Base-by-base conservation (phyloP, 495 filamentous ascomycete genomes). In the Lasiosphaeria miniovina region DNA sequence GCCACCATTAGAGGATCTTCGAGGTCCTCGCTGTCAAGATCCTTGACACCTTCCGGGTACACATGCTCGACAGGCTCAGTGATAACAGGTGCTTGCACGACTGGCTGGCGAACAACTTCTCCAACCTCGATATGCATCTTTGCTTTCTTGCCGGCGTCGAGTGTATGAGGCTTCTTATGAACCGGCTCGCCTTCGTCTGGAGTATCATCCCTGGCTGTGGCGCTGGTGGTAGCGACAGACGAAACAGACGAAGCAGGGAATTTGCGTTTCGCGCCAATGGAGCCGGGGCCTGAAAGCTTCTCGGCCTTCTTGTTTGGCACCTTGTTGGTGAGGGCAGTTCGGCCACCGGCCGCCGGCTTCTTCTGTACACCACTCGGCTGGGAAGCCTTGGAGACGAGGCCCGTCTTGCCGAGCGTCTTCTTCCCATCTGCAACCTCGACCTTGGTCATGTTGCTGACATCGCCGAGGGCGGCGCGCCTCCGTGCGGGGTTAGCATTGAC, bases 1-100 rank as follows among this genome's bases (percentile, higher is more conserved):
- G 95, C 90, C 45, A 93, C 95, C 93, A 98, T 98, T 65, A 96
- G 77, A 14, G 94, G 95, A 68, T 98, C 94, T 61, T 95, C 90
- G 41, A 88, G 60, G 71, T 98, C 94, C 68, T 98, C 93, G 36
- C 76, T 78, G 67, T 98, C 94, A 41, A 97, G 81, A 61, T 91
- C 83, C 49, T 80, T 73, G 49, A 89, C 83, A 36, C 72, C 80
- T 11, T 78, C 77, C 4, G 78, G 77, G 36, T 77, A 77, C 33
- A 77, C 61, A 36, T 69, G 69, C 48, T 78, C 73, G 58, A 17
- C 54, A 15, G 36, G 31, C n/a, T 52, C 58, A 54, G 58, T 41
- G 48, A 56, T 48, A 10, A 43, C 60, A 14, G 64, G 59, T 12
- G 43, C 45, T 12, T 76, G 72, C 38, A 66, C 68, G 33, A 64